These are phyloP conservation scores for Fusarium citri DNA, from an alignment of 2,329 filamentous ascomycete species.

Conservation along the genomic window DNA sequence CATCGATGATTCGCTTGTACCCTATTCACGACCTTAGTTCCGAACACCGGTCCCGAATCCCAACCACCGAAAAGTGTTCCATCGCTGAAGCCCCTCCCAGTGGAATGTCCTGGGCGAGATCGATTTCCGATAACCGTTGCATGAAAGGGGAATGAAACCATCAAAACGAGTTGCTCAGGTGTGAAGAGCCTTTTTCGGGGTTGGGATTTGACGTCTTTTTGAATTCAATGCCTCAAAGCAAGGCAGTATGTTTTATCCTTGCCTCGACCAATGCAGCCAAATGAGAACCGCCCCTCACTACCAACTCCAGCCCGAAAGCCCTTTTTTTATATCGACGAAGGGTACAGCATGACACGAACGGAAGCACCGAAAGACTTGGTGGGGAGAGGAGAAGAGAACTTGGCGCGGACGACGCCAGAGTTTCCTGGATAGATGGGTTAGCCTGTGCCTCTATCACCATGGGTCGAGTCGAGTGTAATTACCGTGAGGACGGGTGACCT, in stretches of 20 bases:
- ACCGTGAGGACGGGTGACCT: conserved; percentile 96
- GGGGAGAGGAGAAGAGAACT: conserved; percentile 96
- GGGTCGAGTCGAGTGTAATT: conserved; percentile 53
- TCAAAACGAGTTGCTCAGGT: conserved; percentile 43
- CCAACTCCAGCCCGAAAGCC: conserved; percentile 69
- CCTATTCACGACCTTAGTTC: conserved; percentile 41
- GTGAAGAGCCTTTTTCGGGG: conserved; percentile 44
- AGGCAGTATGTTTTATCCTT: conserved; percentile 65
- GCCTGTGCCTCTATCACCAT: conserved; percentile 5
- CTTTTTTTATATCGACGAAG: conserved; percentile 93
- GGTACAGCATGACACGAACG: conserved; percentile 97
- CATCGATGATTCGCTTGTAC: conserved; percentile 48
- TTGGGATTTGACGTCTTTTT: conserved; percentile 61
- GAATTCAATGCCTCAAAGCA: conserved; percentile 67
- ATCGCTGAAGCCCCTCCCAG: conserved; percentile 44
- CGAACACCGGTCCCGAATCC: conserved; percentile 38
- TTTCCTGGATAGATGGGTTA: conserved; percentile 71
- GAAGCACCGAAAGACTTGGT: conserved; percentile 96
- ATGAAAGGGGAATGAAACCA: conserved; percentile 39
- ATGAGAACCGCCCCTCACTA: conserved; percentile 71
- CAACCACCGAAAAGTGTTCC: conserved; percentile 42
- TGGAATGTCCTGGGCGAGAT: conserved; percentile 42
- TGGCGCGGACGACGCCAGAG: conserved; percentile 96
- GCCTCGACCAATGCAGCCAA: conserved; percentile 70
- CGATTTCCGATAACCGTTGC: conserved; percentile 42